These are phyloP conservation scores for Trichosporon coremiiforme DNA, from an alignment of 1,284 basidiomycete species.

Conservation along the genomic window DNA sequence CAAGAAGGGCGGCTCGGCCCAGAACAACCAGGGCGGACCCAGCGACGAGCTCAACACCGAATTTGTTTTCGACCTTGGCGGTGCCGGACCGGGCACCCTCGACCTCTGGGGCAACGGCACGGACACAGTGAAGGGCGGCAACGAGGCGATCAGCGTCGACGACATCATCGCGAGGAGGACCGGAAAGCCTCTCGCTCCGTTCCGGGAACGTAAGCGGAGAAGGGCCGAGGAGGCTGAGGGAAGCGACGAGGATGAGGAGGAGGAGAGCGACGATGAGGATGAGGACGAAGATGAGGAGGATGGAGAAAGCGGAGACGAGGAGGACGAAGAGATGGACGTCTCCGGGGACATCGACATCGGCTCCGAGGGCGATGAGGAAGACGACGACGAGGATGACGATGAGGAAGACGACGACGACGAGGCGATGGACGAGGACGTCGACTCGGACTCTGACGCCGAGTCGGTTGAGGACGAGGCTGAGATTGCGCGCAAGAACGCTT, in stretches of 20 bases:
- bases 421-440: slow-evolving; percentile 40
- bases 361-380: slow-evolving; percentile 41
- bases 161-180: slow-evolving; percentile 80
- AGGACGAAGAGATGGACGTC: slow-evolving; percentile 40
- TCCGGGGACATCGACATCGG: slow-evolving; percentile 45
- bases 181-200: slow-evolving; percentile 49
- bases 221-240: slow-evolving; percentile 40
- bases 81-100: slow-evolving; percentile 60
- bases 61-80: slow-evolving; percentile 78
- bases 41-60: slow-evolving; percentile 72
- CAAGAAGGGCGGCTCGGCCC: slow-evolving; percentile 27
- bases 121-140: slow-evolving; percentile 42
- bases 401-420: slow-evolving; percentile 55
- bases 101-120: slow-evolving; percentile 51
- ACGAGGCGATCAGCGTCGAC: slow-evolving; percentile 77
- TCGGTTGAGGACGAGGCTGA: slow-evolving; percentile 69
- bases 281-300: slow-evolving; percentile 40
- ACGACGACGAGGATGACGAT: slow-evolving; percentile 51
- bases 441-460: slow-evolving; percentile 49
- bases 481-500: slow-evolving; percentile 78
- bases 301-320: slow-evolving; percentile 54
- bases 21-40: slow-evolving; percentile 51
- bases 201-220: slow-evolving; percentile 65
- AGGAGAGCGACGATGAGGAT: slow-evolving; percentile 45
- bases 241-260: slow-evolving; percentile 36